Evolutionary conservation across 331 rosid genomes (phyloP).

Genomic region (Prunus yedoensis): DNA sequence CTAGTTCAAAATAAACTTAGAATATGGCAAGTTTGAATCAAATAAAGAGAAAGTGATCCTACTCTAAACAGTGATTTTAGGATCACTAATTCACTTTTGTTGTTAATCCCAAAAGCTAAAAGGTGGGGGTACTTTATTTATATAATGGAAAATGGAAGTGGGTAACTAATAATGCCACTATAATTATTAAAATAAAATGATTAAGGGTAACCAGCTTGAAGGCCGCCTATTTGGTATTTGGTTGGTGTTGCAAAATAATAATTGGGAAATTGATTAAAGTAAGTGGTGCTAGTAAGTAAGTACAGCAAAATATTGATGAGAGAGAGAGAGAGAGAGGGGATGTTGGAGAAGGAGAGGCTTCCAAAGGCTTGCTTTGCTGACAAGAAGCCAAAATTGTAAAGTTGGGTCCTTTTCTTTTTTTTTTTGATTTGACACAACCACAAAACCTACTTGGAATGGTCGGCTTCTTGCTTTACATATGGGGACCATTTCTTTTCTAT

Average conservation of each 20-base stretch:
- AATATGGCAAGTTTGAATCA: background rate
- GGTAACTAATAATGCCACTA: slow-evolving; percentile 23
- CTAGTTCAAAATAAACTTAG: too few species aligned
- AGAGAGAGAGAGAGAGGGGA: background rate
- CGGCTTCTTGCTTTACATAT: slow-evolving; percentile 24
- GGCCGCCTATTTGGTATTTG: slow-evolving; percentile 38
- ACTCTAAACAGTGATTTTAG: background rate
- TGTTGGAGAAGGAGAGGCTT: slow-evolving; percentile 10
- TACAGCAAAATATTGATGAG: background rate
- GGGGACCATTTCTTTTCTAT: slow-evolving; percentile 30
- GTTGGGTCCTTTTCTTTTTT: slow-evolving; percentile 25
- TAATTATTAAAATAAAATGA: slow-evolving; percentile 35
- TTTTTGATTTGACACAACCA: slow-evolving; percentile 27
- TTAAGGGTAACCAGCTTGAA: slow-evolving; percentile 30
- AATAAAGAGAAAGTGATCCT: background rate
- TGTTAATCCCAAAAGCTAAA: background rate
- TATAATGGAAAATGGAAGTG: background rate
- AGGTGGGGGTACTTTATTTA: background rate
- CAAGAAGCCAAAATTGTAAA: slow-evolving; percentile 58
- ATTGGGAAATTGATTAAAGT: slow-evolving; percentile 13
- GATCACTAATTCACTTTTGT: background rate
- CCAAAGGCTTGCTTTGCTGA: slow-evolving; percentile 64
- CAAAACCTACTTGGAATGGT: slow-evolving; percentile 15
- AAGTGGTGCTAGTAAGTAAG: slow-evolving; percentile 8
- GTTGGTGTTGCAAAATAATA: background rate